These are phyloP conservation scores for Aeschynomene evenia DNA, from an alignment of 306 rosid genomes.

Conservation along the genomic window DNA sequence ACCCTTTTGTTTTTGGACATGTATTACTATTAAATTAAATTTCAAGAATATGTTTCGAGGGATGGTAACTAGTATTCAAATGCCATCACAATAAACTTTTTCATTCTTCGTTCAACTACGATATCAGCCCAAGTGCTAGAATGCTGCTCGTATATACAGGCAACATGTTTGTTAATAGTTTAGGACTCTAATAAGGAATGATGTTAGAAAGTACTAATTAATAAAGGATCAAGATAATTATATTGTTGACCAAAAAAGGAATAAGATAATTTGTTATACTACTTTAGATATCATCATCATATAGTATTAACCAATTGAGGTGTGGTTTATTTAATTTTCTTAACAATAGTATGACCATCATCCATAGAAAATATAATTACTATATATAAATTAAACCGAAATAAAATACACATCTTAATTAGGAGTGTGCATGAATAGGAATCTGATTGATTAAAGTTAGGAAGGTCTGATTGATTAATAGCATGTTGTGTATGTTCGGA, in stretches of 20 bases:
- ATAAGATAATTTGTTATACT: background rate
- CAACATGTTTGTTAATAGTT: background rate
- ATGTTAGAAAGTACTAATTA: background rate
- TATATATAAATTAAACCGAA: too few relatives aligned
- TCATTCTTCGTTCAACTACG: background rate
- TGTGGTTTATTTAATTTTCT: background rate
- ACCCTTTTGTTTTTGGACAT: constrained; percentile 17
- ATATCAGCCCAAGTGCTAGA: constrained; percentile 16
- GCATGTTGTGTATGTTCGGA: too few relatives aligned
- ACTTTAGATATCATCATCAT: background rate
- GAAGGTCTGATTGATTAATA: background rate
- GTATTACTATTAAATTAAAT: too few relatives aligned
- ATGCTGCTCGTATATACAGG: constrained; percentile 30
- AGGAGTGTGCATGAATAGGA: background rate
- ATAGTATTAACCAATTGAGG: background rate
- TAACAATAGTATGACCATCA: background rate
- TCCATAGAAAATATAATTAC: too few relatives aligned
- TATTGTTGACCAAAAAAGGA: background rate
- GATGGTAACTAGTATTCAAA: background rate
- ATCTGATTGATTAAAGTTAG: background rate
- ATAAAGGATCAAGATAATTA: background rate
- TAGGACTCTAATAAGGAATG: background rate
- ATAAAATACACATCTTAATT: too few relatives aligned
- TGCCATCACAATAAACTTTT: background rate
- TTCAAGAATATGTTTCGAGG: background rate